Evolutionary conservation across 108 stramenopile species (phyloP), one percentile per base, ranked within the genome.

Genomic region (Cyclostephanos tholiformis): DNA sequence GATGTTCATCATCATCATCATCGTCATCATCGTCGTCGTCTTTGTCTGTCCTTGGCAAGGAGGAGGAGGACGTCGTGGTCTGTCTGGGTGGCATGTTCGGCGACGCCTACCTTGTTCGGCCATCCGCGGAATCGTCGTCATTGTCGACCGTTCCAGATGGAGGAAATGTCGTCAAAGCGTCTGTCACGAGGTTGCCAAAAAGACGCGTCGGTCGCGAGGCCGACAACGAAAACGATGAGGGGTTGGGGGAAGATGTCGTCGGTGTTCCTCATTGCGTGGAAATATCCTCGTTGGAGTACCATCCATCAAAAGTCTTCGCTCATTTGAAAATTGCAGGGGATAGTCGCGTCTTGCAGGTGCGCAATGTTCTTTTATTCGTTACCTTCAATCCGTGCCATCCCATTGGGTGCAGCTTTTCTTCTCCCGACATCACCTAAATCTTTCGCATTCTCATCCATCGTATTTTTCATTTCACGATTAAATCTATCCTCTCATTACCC

Each of bases 31-130:
- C 20, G 5, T 67, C 74, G 23, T 71, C 84, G 2, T 11, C 67
- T 23, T 39, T 77, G 52, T 64, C 71, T 38, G 25, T n/a, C 10
- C 49, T 23, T 66, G 71, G 41, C 6, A 41, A 35, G 11, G 65
- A 71, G 57, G 65, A 71, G 57, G 83, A 71, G 25, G 70, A 69
- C 29, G 75, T 88, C 16, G 79, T 93, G 4, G 90, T 91, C 13
- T 82, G 86, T 14, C 64, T 91, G 65, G 89, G 88, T 62, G 92
- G 92, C 22, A 79, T 91, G 79, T 91, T 91, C 70, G 89, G 89
- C 4, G 68, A 76, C 22, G 85, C 88, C 6, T 89, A 84, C 65
- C 63, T 76, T 12, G 91, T 93, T 23, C 41, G 63, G 29, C 59
- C 69, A 32, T 8, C 38, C 12, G 36, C 56, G 39, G 64, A 69